phyloP scores from a whole-genome alignment of 2,329 filamentous ascomycete species.

The Ilyonectria destructans region DNA sequence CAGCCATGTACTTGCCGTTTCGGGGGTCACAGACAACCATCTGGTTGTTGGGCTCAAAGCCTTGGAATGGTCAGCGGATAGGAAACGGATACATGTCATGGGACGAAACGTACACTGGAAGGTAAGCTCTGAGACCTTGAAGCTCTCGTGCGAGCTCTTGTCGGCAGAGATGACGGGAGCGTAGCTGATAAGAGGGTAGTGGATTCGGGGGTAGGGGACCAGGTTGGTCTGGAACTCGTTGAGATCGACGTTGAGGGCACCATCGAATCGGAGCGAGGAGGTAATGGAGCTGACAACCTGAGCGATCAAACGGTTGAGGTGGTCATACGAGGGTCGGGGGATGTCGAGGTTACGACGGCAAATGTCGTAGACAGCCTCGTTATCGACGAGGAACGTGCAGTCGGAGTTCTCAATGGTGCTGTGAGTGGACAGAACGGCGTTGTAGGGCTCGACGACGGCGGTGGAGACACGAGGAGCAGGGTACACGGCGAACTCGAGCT shows the following conservation, averaged over 20 bases:
- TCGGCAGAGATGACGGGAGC: slow-evolving; percentile 79
- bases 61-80: slow-evolving; percentile 58
- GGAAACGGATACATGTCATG: neutral
- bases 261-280: slow-evolving; percentile 80
- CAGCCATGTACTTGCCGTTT: slow-evolving; percentile 85
- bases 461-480: slow-evolving; percentile 80
- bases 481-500: slow-evolving; percentile 83
- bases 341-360: slow-evolving; percentile 82
- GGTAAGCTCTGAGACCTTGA: slow-evolving; percentile 85
- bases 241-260: slow-evolving; percentile 81
- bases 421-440: slow-evolving; percentile 81
- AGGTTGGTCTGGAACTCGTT: slow-evolving; percentile 87
- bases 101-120: slow-evolving; percentile 74
- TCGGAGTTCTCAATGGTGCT: slow-evolving; percentile 86
- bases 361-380: slow-evolving; percentile 84
- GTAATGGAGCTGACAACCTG: slow-evolving; percentile 85
- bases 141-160: slow-evolving; percentile 89
- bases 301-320: slow-evolving; percentile 81
- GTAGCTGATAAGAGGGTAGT: slow-evolving; percentile 83
- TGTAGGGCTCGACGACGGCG: slow-evolving; percentile 82
- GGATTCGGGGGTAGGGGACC: slow-evolving; percentile 81
- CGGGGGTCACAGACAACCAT: slow-evolving; percentile 84
- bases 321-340: slow-evolving; percentile 78
- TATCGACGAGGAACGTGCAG: slow-evolving; percentile 84
- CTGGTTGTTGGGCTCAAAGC: slow-evolving; percentile 85